phyloP scores from a whole-genome alignment of 106 monocot species.

The Dendrobium chrysotoxum region DNA sequence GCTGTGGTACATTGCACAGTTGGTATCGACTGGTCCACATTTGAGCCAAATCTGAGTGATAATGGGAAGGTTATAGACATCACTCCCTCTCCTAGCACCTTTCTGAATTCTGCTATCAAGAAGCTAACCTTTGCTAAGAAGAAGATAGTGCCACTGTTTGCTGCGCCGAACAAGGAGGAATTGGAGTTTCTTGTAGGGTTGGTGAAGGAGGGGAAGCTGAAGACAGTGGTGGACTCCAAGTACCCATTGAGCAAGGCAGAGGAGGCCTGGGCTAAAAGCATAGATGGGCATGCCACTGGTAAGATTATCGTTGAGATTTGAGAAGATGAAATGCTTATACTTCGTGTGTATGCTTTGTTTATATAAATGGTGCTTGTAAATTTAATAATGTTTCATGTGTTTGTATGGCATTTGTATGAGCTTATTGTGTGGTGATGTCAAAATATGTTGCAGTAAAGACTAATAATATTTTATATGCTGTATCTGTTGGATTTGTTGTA shows the following conservation, averaged over 20 bases:
- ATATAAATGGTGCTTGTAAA: too few relatives aligned
- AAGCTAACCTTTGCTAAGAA: conserved; percentile 24
- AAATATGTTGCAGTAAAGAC: too few relatives aligned
- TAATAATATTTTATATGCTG: too few relatives aligned
- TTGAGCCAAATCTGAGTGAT: conserved; percentile 22
- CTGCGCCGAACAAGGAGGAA: conserved; percentile 16
- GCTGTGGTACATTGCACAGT: conserved; percentile 21
- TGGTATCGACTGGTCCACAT: conserved; percentile 20
- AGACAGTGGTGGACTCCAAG: conserved; percentile 37
- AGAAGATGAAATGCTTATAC: not conserved
- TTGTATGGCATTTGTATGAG: too few relatives aligned
- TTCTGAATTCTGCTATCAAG: conserved; percentile 8
- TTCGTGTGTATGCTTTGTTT: too few relatives aligned
- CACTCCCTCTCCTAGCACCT: conserved; percentile 2
- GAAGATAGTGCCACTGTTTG: conserved; percentile 20
- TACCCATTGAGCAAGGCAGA: conserved; percentile 15
- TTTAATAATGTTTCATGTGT: too few relatives aligned
- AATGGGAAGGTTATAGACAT: conserved; percentile 28
- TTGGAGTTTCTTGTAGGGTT: conserved; percentile 24
- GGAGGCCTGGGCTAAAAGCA: conserved; percentile 43
- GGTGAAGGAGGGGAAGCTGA: conserved; percentile 40
- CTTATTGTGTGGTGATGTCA: too few relatives aligned
- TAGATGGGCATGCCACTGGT: conserved; percentile 46
- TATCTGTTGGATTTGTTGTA: too few relatives aligned
- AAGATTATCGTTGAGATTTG: conserved; percentile 43